These are phyloP conservation scores for Coccomyxa sp. DNA, from an alignment of 139 green algal species.

Conservation along the genomic window DNA sequence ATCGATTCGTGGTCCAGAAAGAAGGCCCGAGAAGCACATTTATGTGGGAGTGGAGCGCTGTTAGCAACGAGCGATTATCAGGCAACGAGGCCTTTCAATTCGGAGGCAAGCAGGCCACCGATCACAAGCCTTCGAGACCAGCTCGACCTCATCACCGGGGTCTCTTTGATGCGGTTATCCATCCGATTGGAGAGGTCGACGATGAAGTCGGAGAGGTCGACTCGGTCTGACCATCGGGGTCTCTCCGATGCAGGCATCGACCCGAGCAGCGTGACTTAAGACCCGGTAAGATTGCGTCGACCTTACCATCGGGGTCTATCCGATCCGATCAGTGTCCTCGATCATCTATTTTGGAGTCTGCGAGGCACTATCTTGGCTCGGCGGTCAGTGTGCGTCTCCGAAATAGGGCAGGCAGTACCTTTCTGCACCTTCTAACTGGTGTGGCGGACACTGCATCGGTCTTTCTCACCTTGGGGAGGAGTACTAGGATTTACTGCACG, in stretches of 20 bases:
- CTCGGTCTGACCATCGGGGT: neutral
- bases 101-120: neutral
- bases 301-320: neutral
- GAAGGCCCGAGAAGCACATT: neutral
- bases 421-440: neutral
- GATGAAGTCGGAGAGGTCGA: no score
- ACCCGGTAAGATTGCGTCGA: neutral
- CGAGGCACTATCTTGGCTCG: neutral
- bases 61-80: neutral
- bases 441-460: neutral
- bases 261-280: neutral
- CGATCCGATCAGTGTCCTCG: neutral
- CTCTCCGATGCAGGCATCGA: neutral
- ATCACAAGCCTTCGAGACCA: neutral
- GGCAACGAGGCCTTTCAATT: neutral
- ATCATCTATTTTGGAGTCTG: neutral
- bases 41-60: neutral
- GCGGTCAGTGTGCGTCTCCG: neutral
- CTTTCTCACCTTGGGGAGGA: neutral
- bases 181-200: conserved; percentile 1
- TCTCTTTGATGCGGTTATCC: neutral
- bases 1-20: conserved; percentile 1
- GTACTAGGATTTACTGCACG: neutral
- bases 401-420: neutral
- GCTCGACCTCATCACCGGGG: neutral